Evolutionary conservation across 345 rosid species (phyloP), one percentile per base, ranked within the genome.

Genomic region (Odontarrhena argentea): DNA sequence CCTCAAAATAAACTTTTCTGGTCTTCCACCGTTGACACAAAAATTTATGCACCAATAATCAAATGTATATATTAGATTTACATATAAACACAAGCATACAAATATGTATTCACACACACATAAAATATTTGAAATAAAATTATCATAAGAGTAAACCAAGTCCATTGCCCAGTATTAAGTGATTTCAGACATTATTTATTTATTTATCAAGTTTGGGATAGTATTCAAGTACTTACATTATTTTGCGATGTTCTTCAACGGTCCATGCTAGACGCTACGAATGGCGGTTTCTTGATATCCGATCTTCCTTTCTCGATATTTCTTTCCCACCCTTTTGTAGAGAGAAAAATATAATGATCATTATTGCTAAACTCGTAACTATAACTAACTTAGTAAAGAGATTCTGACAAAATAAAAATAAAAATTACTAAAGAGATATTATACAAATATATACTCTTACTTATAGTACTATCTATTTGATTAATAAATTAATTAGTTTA

Each of bases 241-340:
- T 3, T 12, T 28, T 54, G 32, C 60, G n/a, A 24, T 45, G 48
- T 34, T 56, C 10, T n/a, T 56, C 45, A 69, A 43, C 70, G 70
- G 40, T 60, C 51, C 78, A 57, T 54, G 43, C 61, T 26, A 15
- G 71, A 25, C 0, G 46, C 55, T 7, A 76, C 69, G 1, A 41
- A 9, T 55, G 71, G 79, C 4, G 79, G 75, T 9, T 44, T 47
- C 2, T 13, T 47, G 59, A 15, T 24, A 3, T 25, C 6, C 42
- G 37, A 8, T 25, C 9, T 0, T 22, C 32, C 30, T 25, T 54
- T 46, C 1, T 10, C 57, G 11, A 51, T 10, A 42, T 66, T 73
- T 7, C 77, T 72, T 73, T 73, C 55, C 77, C 73, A 66, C 9
- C 70, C 68, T 59, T 34, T 43, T 43, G 9, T 12, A 55, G 6